These are phyloP conservation scores for Saturnispora kantuleensis DNA, from an alignment of 805 yeast genomes.

Conservation along the genomic window DNA sequence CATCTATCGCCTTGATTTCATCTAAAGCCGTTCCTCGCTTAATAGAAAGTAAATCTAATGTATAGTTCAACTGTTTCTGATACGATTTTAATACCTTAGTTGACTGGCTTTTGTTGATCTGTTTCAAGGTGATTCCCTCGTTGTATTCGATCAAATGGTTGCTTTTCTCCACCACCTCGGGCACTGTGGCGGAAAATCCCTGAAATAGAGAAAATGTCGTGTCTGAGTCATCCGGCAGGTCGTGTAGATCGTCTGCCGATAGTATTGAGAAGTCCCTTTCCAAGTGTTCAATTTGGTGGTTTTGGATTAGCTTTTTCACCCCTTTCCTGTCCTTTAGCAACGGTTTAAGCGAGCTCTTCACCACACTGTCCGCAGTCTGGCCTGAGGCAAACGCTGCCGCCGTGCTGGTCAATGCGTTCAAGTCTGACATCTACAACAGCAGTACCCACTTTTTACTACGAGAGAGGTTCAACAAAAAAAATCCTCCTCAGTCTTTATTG, in stretches of 20 bases:
- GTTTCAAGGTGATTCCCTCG: slow-evolving; percentile 29
- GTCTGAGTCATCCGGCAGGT: slow-evolving; percentile 33
- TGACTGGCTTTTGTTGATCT: slow-evolving; percentile 35
- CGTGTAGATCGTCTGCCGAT: slow-evolving; percentile 51
- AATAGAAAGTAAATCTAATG: slow-evolving; percentile 47
- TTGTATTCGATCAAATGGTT: slow-evolving; percentile 1
- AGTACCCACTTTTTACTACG: not conserved
- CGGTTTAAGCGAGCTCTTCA: slow-evolving; percentile 7
- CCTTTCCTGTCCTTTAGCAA: slow-evolving; percentile 9
- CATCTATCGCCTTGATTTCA: slow-evolving; percentile 58
- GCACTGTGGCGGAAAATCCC: slow-evolving; percentile 54
- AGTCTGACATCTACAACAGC: slow-evolving; percentile 16
- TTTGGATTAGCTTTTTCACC: slow-evolving; percentile 4
- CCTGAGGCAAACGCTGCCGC: slow-evolving; percentile 38
- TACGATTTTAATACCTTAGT: slow-evolving; percentile 11
- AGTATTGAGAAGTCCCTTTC: slow-evolving; percentile 39
- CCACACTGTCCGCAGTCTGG: slow-evolving; percentile 6
- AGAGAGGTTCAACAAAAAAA: no score
- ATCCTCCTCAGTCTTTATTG: no score
- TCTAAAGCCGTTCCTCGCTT: slow-evolving; percentile 54
- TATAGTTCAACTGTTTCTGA: slow-evolving; percentile 28
- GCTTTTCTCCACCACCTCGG: slow-evolving; percentile 36
- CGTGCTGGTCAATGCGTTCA: slow-evolving; percentile 43
- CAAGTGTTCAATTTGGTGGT: slow-evolving; percentile 6
- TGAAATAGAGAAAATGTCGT: slow-evolving; percentile 48